Conservation (phyloP, 495 filamentous ascomycete species). For the Penicillium pancosmium region DNA sequence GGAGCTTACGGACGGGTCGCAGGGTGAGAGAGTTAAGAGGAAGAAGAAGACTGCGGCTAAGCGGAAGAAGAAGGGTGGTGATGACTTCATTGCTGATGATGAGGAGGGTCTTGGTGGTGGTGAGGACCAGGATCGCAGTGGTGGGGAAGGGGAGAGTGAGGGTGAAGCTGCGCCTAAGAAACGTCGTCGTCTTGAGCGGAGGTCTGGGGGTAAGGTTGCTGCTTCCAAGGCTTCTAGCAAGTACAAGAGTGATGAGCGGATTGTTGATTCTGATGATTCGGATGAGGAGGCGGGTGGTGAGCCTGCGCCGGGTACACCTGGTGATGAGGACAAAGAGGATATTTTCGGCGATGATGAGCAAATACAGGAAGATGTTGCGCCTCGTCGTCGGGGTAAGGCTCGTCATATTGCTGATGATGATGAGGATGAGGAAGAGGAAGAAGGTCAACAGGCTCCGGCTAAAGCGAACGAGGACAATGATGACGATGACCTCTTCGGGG, state of each 20-base stretch:
- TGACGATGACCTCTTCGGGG: slow-evolving; percentile 32
- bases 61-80: slow-evolving; percentile 66
- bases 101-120: slow-evolving; percentile 20
- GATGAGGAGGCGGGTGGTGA: slow-evolving; percentile 39
- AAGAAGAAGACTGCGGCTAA: slow-evolving; percentile 62
- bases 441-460: slow-evolving; percentile 13
- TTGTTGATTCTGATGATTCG: slow-evolving; percentile 72
- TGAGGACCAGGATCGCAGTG: slow-evolving; percentile 2
- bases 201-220: slow-evolving; percentile 58
- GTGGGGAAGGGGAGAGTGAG: slow-evolving; percentile 36
- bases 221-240: slow-evolving; percentile 48
- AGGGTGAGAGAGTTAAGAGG: slow-evolving; percentile 74
- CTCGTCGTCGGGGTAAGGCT: slow-evolving; percentile 40
- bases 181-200: slow-evolving; percentile 52
- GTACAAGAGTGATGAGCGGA: slow-evolving; percentile 79
- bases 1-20: slow-evolving; percentile 72
- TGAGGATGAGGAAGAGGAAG: slow-evolving; percentile 40
- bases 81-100: slow-evolving; percentile 32
- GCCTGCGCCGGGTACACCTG: slow-evolving; percentile 16
- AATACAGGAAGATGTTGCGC: slow-evolving; percentile 33
- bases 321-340: slow-evolving; percentile 37
- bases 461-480: slow-evolving; percentile 15
- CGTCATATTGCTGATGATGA: slow-evolving; percentile 50
- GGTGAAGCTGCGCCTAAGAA: slow-evolving; percentile 49
- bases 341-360: slow-evolving; percentile 35